Conservation (phyloP, 345 rosid genomes). For the Garcia nutans region DNA sequence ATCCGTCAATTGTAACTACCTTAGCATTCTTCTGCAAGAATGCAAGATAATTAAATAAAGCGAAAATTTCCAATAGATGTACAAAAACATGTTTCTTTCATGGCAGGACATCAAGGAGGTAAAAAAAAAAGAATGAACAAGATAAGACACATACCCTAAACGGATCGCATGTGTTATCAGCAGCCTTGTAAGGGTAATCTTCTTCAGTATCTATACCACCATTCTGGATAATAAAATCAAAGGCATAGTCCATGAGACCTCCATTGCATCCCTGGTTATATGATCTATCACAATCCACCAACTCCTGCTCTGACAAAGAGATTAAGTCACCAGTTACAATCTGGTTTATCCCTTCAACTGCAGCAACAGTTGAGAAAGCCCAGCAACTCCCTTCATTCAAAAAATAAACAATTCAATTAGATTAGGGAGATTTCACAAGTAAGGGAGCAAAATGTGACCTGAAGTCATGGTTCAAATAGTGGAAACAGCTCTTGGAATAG, state of each 20-base stretch:
- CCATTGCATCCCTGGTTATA: slow-evolving; percentile 35
- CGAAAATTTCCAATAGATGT: neutral
- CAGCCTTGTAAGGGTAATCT: slow-evolving; percentile 30
- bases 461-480: too few relatives aligned
- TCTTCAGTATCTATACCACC: slow-evolving; percentile 31
- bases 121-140: neutral
- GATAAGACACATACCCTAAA: slow-evolving; percentile 21
- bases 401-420: neutral
- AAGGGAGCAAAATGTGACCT: too few relatives aligned
- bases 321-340: slow-evolving; percentile 32
- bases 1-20: slow-evolving; percentile 33
- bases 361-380: slow-evolving; percentile 35
- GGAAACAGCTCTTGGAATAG: too few relatives aligned
- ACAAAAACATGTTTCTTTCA: neutral
- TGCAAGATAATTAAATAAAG: neutral
- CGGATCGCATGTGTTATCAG: slow-evolving; percentile 20
- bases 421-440: too few relatives aligned
- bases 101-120: neutral
- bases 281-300: slow-evolving; percentile 29
- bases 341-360: slow-evolving; percentile 38
- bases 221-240: slow-evolving; percentile 28
- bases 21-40: slow-evolving; percentile 25
- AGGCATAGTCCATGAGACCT: slow-evolving; percentile 38
- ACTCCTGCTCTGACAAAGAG: slow-evolving; percentile 34
- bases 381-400: slow-evolving; percentile 33